Evolutionary conservation across 2,329 filamentous ascomycete genomes (phyloP).

Genomic region (Ophiostoma himal-ulmi): DNA sequence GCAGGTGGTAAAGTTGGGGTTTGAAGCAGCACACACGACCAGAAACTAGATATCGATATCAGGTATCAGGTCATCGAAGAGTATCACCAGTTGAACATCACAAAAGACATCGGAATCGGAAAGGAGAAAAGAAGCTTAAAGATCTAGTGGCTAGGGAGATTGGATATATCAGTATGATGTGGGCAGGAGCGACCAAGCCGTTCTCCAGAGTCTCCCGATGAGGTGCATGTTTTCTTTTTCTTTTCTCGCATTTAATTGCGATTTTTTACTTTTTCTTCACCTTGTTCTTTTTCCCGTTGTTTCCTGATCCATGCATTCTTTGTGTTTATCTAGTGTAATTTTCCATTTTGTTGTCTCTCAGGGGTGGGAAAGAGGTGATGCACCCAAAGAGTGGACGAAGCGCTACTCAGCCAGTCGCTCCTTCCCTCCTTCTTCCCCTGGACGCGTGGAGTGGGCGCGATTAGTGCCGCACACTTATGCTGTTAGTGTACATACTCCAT

Average conservation of each 20-base stretch:
- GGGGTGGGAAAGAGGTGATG: constrained; percentile 22
- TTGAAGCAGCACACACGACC: not conserved
- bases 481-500: constrained; percentile 4
- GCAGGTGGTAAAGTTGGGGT: not conserved
- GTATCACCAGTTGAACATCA: not conserved
- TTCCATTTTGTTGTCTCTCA: constrained; percentile 24
- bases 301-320: constrained; percentile 19
- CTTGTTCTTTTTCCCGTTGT: constrained; percentile 15
- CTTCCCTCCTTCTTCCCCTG: not conserved
- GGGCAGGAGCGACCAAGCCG: not conserved
- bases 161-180: constrained; percentile 15
- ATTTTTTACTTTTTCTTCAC: constrained; percentile 14
- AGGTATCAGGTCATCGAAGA: not conserved
- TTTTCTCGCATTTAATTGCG: not conserved
- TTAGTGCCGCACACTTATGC: constrained; percentile 17
- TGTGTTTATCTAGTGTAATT: constrained; percentile 4
- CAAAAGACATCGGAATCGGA: not conserved
- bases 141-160: constrained; percentile 14
- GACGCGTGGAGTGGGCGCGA: constrained; percentile 19
- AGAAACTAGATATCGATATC: not conserved
- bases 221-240: constrained; percentile 4
- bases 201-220: constrained; percentile 9
- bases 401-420: constrained; percentile 12
- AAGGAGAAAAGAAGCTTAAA: constrained; percentile 19
- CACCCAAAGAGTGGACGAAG: constrained; percentile 10